Base-by-base conservation (phyloP, 2,329 filamentous ascomycete genomes). In the Xenoacremonium recifei region DNA sequence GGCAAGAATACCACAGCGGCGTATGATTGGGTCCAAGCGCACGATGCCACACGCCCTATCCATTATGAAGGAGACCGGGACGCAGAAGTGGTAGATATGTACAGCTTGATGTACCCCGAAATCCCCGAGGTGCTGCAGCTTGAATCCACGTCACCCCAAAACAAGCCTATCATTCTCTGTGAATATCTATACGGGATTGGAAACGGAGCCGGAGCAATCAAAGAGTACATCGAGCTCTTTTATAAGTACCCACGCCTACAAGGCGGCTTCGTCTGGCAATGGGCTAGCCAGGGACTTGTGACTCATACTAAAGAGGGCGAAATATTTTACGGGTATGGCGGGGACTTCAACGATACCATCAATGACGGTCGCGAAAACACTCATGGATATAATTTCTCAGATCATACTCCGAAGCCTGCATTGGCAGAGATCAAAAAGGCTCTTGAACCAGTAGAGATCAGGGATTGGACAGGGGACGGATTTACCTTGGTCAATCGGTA, bases 121-220 rank as follows among this genome's bases (percentile, higher is more conserved):
- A 64, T 83, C 9, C 68, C 76, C 2, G 64, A 72, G 1, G 69
- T 85, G 13, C 69, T 67, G 3, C 67, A 69, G 16, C 71, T 70
- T 2, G 68, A 58, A 59, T 1, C 65, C 73, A 35, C 71, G 70
- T 33, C 64, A 61, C 13, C 77, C n/a, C 29, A 9, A 31, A 64
- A 70, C 4, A 80, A 85, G 62, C 81, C 81, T 0, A 64, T 85
- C 2, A 66, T 86, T 2, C 69, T 79, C 3, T 79, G 75, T 54
- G 77, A 82, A 48, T 80, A 77, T 45, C 73, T 62, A 0, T 76
- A 80, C 54, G 83, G 85, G 2, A 88, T 89, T 84, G 85, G 85
- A 5, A 89, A 88, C 52, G 85, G 84, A 0, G 85, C 85, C 0
- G 85, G 85, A 2, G 77, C 77, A 23, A 70, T 89, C 10, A 75